Percentiles rank a stretch among this genome's conserved stretches.
Evolutionary conservation across 106 monocot species (phyloP).

Genomic region (Gastrodia elata): DNA sequence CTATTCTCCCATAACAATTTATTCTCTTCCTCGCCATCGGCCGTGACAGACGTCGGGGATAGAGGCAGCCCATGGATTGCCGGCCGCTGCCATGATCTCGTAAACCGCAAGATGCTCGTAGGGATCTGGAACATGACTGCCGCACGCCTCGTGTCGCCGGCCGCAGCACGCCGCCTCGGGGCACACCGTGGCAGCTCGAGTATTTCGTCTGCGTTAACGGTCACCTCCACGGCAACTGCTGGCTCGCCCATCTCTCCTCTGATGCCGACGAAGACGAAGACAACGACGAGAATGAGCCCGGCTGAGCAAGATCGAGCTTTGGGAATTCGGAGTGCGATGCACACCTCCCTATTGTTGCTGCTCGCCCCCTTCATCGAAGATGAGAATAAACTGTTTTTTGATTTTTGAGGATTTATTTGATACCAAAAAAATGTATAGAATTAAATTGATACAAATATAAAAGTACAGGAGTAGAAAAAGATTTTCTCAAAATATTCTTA

Average conservation of each 20-base stretch:
- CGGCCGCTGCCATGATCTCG: conserved; percentile 76
- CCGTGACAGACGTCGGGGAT: conserved; percentile 77
- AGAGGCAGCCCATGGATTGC: conserved; percentile 65
- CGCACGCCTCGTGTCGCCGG: conserved; percentile 41
- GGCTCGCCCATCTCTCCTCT: conserved; percentile 57
- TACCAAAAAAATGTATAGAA: no score
- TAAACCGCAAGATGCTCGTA: conserved; percentile 73
- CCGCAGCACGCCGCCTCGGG: conserved; percentile 48
- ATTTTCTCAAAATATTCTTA: no score
- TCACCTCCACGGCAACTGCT: conserved; percentile 69
- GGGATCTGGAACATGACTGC: conserved; percentile 82
- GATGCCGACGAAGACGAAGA: conserved; percentile 16
- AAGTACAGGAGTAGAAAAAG: no score
- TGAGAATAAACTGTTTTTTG: no score
- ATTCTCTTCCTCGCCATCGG: conserved; percentile 97
- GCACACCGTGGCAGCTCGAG: conserved; percentile 34
- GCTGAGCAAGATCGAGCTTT: no score
- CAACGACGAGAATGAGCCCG: conserved; percentile 6
- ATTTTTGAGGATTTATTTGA: no score
- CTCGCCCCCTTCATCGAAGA: no score
- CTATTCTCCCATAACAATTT: no score
- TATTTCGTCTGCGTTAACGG: conserved; percentile 80
- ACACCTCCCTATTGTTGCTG: no score
- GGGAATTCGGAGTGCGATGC: no score
- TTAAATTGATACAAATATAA: no score